Evolutionary conservation across 108 stramenopile species (phyloP).

Genomic region (Cyclotella kingstonii): DNA sequence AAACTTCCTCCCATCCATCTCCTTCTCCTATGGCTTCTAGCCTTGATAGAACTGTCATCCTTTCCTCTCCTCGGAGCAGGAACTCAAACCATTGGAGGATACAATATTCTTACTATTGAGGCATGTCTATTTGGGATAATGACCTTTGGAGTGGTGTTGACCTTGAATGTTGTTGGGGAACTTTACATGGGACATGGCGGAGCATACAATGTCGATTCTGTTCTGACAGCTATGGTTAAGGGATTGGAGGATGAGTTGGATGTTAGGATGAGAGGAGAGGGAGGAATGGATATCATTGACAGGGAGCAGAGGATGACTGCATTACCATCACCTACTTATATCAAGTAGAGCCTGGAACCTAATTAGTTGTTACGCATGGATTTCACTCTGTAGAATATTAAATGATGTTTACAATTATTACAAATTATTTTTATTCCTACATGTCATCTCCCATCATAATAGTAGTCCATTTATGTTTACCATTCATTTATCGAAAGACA

Average conservation of each 20-base stretch:
- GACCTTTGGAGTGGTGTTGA: conserved; percentile 79
- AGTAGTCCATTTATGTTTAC: conserved; percentile 3
- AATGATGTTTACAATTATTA: neutral
- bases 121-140: conserved; percentile 79
- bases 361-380: too few species aligned
- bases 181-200: conserved; percentile 76
- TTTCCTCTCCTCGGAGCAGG: conserved; percentile 87
- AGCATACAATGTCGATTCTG: conserved; percentile 86
- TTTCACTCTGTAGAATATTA: neutral
- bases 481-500: conserved; percentile 50
- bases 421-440: neutral
- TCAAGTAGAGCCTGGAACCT: too few species aligned
- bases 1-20: conserved; percentile 80
- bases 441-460: neutral
- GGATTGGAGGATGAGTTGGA: conserved; percentile 84
- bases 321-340: conserved; percentile 5
- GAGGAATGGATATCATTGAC: neutral
- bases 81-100: conserved; percentile 79
- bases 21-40: conserved; percentile 73
- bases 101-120: conserved; percentile 79
- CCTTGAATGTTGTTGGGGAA: conserved; percentile 74
- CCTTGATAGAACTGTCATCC: conserved; percentile 61
- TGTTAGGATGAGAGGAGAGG: conserved; percentile 54
- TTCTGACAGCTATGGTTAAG: conserved; percentile 74
- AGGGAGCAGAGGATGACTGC: neutral